phyloP scores from a whole-genome alignment of 495 filamentous ascomycete species.

The Penicillium paxilli region DNA sequence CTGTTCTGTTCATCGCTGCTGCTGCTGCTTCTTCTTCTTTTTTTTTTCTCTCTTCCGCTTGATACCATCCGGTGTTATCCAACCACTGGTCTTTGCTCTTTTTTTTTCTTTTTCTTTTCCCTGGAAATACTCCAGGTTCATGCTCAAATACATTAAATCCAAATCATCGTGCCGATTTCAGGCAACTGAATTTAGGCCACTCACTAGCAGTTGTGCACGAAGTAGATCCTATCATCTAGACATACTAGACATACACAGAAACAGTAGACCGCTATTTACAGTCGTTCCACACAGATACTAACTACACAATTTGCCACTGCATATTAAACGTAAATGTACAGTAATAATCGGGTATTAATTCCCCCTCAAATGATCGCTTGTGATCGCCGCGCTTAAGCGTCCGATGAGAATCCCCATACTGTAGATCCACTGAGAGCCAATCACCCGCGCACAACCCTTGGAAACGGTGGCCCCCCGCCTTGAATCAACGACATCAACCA shows the following conservation, averaged over 20 bases:
- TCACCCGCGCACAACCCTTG: slow-evolving; percentile 15
- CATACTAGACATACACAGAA: too few species aligned
- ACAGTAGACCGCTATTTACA: too few species aligned
- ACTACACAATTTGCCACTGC: too few species aligned
- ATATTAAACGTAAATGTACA: too few species aligned
- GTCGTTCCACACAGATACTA: too few species aligned
- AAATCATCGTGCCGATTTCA: not conserved
- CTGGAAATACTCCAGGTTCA: not conserved
- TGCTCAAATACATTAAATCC: not conserved
- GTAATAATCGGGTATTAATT: too few species aligned
- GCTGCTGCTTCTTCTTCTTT: slow-evolving; percentile 1
- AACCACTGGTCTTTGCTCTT: not conserved
- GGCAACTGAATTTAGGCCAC: not conserved
- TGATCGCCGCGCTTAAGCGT: not conserved
- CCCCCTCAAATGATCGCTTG: too few species aligned
- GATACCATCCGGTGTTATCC: slow-evolving; percentile 11
- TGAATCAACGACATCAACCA: slow-evolving; percentile 14
- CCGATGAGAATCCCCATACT: too few species aligned
- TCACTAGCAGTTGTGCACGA: too few species aligned
- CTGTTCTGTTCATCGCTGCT: not conserved
- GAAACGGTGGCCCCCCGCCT: slow-evolving; percentile 11
- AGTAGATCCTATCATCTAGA: too few species aligned
- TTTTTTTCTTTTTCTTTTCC: not conserved
- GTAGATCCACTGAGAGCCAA: slow-evolving; percentile 21
- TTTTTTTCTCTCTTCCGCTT: not conserved